Conservation (phyloP, 108 stramenopile species). For the Skeletonema menzelii region DNA sequence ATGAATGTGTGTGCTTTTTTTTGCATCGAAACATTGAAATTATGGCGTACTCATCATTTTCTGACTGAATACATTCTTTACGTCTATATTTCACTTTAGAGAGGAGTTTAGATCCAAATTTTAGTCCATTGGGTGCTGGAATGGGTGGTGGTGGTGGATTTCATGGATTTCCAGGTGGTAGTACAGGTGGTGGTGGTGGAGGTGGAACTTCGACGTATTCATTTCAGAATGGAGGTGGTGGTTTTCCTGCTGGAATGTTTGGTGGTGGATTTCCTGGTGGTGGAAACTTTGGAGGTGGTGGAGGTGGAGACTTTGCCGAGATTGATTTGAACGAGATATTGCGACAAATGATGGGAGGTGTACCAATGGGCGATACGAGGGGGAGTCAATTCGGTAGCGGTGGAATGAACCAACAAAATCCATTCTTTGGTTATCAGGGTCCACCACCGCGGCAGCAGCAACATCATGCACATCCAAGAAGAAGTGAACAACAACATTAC, state of each 20-base stretch:
- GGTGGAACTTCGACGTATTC: no score
- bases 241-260: constrained; percentile 16
- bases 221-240: no score
- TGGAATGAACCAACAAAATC: constrained; percentile 3
- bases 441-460: constrained; percentile 20
- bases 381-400: background rate
- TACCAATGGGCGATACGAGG: constrained; percentile 5
- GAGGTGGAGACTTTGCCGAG: constrained; percentile 27
- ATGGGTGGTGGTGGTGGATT: background rate
- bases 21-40: background rate
- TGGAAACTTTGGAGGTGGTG: constrained; percentile 9
- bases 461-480: constrained; percentile 7
- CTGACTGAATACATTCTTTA: background rate
- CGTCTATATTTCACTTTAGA: constrained; percentile 9
- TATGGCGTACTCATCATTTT: background rate
- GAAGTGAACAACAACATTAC: constrained; percentile 25
- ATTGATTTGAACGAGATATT: constrained; percentile 48
- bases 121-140: constrained; percentile 33
- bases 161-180: constrained; percentile 18
- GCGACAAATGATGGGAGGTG: constrained; percentile 56
- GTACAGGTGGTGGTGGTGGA: constrained; percentile 15
- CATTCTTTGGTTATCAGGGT: constrained; percentile 7
- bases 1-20: background rate
- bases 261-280: constrained; percentile 9
- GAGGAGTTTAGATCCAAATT: constrained; percentile 74